Base-by-base conservation (phyloP, 345 rosid genomes). In the Hirschfeldia incana region DNA sequence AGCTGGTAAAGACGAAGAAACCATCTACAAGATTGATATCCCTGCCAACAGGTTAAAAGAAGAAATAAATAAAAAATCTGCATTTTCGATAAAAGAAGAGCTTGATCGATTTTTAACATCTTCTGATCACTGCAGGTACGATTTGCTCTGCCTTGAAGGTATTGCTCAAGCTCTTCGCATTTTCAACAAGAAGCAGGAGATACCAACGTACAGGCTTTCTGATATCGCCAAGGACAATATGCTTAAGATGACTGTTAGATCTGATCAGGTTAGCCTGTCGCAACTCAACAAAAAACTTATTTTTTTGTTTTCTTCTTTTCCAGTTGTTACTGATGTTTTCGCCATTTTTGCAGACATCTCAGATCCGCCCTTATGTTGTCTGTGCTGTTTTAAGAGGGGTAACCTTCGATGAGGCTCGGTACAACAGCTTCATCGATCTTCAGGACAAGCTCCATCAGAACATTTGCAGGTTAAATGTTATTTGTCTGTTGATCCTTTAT, bases 401-500 rank as follows among this genome's bases (percentile, higher is more conserved):
- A 30, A 86, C 87, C 5, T 91, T 95, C 80, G 90, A 93, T 70
- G 93, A 95, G 83, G 93, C 91, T 32, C 90, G 89, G 15, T 91
- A 93, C 79, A 91, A 93, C 78, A 95, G 99, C 86, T 95, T 95
- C 78, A 93, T 93, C 58, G 97, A 93, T 83, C 94, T 95, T 66
- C 99, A 95, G 85, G 99, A 95, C 60, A 95, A 91, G 89, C 90
- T 95, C 62, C 98, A 93, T 85, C 94, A 93, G 71, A 95, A 93
- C 76, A 93, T 95, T 17, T 95, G 97, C 85, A 84, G 98, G 99
- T 91, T 76, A 21, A 10, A 39, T 74, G 29, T 32, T 29, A 34
- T 63, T 58, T 68, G 44, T 64, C 29, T 51, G 6, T 53, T 21
- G 26, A 73, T 62, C 30, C 1, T 1, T 74, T 36, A 16, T 16